phyloP scores from a whole-genome alignment of 1,139 yeast genomes.

The Blastobotrys elegans region DNA sequence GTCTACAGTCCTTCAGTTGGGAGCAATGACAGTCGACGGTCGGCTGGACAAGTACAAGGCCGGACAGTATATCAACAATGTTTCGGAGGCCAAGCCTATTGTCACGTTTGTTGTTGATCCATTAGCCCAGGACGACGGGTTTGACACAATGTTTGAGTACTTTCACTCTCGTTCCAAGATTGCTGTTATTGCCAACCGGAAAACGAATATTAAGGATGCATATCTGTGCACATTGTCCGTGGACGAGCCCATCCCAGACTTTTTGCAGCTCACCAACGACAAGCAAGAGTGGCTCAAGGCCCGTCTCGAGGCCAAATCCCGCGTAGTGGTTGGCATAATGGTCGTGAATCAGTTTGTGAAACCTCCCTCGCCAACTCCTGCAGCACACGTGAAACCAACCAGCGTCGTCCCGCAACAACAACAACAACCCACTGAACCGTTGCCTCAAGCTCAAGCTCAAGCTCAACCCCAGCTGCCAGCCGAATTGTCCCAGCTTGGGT shows the following conservation, averaged over 20 bases:
- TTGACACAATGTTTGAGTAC: slow-evolving; percentile 49
- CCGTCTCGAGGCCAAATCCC: slow-evolving; percentile 1
- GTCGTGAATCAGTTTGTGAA: slow-evolving; percentile 10
- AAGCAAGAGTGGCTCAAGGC: slow-evolving; percentile 15
- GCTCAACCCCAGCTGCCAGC: neutral
- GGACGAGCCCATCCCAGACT: slow-evolving; percentile 29
- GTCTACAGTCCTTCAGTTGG: slow-evolving; percentile 33
- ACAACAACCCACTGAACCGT: neutral
- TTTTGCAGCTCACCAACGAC: slow-evolving; percentile 18
- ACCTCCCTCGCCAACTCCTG: neutral
- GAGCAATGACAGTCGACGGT: slow-evolving; percentile 53
- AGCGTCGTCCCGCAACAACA: neutral
- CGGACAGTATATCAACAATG: slow-evolving; percentile 50
- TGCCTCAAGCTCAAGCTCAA: neutral
- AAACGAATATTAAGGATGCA: slow-evolving; percentile 55
- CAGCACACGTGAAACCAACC: neutral
- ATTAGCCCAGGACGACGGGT: slow-evolving; percentile 29
- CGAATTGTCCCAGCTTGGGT: slow-evolving; percentile 21
- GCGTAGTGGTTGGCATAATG: slow-evolving; percentile 7
- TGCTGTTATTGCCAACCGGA: slow-evolving; percentile 54
- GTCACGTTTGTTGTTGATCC: slow-evolving; percentile 39
- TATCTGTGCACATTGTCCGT: slow-evolving; percentile 48
- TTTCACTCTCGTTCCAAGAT: slow-evolving; percentile 46
- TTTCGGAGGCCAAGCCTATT: slow-evolving; percentile 47
- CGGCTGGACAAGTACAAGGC: slow-evolving; percentile 53